Evolutionary conservation across 208 protist species (phyloP), one percentile per base, ranked within the genome.

Genomic region (Wallacemonas sp.): DNA sequence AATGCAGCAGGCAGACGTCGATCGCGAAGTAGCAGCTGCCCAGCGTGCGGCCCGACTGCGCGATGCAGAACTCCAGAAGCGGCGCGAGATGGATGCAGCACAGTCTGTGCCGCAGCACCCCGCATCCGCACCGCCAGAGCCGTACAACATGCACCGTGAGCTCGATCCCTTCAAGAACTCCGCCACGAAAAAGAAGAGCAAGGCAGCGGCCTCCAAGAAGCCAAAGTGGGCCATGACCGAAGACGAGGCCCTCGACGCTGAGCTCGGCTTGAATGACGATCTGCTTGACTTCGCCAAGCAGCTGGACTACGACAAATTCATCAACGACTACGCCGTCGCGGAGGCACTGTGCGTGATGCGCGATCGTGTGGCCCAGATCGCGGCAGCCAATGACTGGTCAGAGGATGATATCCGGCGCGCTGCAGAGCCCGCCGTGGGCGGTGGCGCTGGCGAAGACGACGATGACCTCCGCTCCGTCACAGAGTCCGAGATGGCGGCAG

Each of bases 201-300:
- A 42, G 45, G 54, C 31, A 22, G 64, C 24, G 41, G 6, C 28
- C 24, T 64, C 67, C 47, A 68, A 75, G 61, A 96, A 96, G 70
- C 91, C 91, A 17, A 90, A 94, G 76, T 97, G 91, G 90, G 91
- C 91, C 21, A 82, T 97, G 70, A 97, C 91, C 26, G 89, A 94
- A 66, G 89, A 97, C 38, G 91, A 97, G 70, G 92, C 92, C 0
- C 46, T 97, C 27, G 90, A 94, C 58, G 84, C 68, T 44, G 92
- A 97, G 65, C 71, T 95, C 27, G 79, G 64, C 12, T 33, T 77
- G 17, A 77, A 83, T 38, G 70, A 81, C 26, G 86, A 92, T 55
- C 77, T 97, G 2, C 72, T 97, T 44, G 73, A 91, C 46, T 97
- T 97, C 62, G 92, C 92, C 11, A 73, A 82, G 56, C 82, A 88